These are phyloP conservation scores for Lactarius evosmus DNA, from an alignment of 768 basidiomycete species.

Conservation along the genomic window DNA sequence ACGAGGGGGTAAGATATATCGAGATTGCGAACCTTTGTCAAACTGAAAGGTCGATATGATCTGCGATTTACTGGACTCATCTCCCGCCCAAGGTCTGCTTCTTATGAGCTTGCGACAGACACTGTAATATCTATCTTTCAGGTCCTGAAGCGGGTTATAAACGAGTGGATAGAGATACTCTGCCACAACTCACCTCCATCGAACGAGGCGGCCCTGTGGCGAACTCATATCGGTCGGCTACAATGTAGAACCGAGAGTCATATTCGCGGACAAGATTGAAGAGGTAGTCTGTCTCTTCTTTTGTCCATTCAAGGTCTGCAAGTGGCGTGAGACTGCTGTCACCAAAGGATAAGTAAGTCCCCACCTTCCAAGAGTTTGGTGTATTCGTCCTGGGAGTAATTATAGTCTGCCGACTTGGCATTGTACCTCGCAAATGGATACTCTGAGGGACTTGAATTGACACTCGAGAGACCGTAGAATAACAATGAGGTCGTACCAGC, in stretches of 20 bases:
- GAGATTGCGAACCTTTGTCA: constrained; percentile 68
- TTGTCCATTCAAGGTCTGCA: constrained; percentile 80
- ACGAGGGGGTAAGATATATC: not conserved
- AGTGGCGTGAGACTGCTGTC: not conserved
- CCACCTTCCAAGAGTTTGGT: constrained; percentile 69
- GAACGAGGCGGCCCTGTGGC: constrained; percentile 49
- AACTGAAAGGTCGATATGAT: constrained; percentile 74
- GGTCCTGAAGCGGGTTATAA: constrained; percentile 50
- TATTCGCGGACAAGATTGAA: constrained; percentile 78
- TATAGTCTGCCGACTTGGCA: constrained; percentile 56
- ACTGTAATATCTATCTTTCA: constrained; percentile 93
- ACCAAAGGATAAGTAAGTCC: not conserved
- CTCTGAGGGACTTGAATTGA: constrained; percentile 40
- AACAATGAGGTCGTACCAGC: constrained; percentile 43
- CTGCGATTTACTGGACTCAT: constrained; percentile 65
- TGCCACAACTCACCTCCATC: constrained; percentile 59
- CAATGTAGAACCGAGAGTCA: constrained; percentile 85
- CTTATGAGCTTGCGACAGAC: constrained; percentile 86
- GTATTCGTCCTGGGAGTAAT: constrained; percentile 88
- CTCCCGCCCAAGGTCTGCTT: constrained; percentile 80
- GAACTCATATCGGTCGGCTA: constrained; percentile 86
- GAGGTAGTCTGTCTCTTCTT: constrained; percentile 91
- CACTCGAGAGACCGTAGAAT: not conserved
- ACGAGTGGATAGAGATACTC: constrained; percentile 2
- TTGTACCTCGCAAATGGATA: constrained; percentile 87